Percentiles rank a stretch among this genome's conserved stretches.
These are phyloP conservation scores for Mycosphaerelloides madeirae DNA, from an alignment of 2,329 filamentous ascomycete species.

Conservation along the genomic window DNA sequence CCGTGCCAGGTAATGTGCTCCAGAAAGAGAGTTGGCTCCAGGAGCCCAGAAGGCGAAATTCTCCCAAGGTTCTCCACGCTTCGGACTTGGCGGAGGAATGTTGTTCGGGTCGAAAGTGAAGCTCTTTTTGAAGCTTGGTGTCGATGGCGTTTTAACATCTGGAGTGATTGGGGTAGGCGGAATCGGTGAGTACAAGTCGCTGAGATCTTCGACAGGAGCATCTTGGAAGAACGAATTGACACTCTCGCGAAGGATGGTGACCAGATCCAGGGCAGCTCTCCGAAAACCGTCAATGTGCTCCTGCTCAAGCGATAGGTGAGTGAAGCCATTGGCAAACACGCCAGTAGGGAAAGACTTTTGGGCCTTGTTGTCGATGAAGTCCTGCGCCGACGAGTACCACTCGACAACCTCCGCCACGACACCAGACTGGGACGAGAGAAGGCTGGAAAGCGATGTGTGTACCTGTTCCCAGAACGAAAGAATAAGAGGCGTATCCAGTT, in stretches of 20 bases:
- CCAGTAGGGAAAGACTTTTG: constrained; percentile 66
- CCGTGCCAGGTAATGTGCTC: constrained; percentile 82
- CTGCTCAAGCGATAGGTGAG: constrained; percentile 75
- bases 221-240: constrained; percentile 80
- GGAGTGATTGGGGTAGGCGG: constrained; percentile 67
- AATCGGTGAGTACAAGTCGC: constrained; percentile 75
- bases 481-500: constrained; percentile 73
- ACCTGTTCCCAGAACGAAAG: constrained; percentile 93
- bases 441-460: constrained; percentile 63
- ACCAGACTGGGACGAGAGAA: constrained; percentile 71
- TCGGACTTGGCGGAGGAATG: constrained; percentile 70
- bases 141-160: constrained; percentile 40
- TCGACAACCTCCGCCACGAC: constrained; percentile 84
- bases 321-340: constrained; percentile 51
- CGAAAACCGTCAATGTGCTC: constrained; percentile 68
- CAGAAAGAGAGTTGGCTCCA: constrained; percentile 83
- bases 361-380: constrained; percentile 81
- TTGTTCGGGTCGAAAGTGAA: constrained; percentile 78
- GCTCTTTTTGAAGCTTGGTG: constrained; percentile 56
- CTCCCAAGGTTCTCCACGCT: constrained; percentile 75
- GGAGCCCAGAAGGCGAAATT: constrained; percentile 94
- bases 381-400: constrained; percentile 88
- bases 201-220: constrained; percentile 85
- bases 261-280: constrained; percentile 74
- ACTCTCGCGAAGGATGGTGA: constrained; percentile 74